Base-by-base conservation (phyloP, 805 yeast genomes). In the Nakazawaea peltata region DNA sequence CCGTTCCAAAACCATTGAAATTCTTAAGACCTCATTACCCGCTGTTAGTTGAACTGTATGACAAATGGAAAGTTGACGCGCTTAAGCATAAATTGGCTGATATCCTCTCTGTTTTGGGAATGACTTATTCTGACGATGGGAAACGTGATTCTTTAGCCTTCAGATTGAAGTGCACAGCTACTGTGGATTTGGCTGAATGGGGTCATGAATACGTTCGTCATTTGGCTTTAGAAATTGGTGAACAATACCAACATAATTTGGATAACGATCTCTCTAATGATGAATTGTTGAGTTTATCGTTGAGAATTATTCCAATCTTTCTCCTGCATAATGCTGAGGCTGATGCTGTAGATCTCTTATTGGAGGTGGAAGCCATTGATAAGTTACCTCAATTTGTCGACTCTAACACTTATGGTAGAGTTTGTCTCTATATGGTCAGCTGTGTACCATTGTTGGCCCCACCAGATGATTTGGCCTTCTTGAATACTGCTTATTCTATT, bases 141-240 rank as follows among this genome's bases (percentile, higher is more conserved):
- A 74, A 77, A 43, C 73, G 81, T 35, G 95, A 86, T 43, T 77
- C 88, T 13, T 68, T 88, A 40, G 79, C 77, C 51, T 92, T 76
- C 61, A 74, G 97, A 52, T 67, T 92, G 47, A 51, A 65, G 40
- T 56, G 70, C 21, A 46, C 47, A 36, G 30, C 19, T 28, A 11
- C 32, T 4, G 43, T 56, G 23, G 61, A 58, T 38, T 57, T 71
- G 30, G 70, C 85, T 3, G 82, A 78, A 49, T 92, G 98, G 99
- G 99, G 98, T 30, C 97, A 92, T 56, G 99, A 92, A 61, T 92
- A 92, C 56, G 76, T 90, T 50, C 87, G 98, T 54, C 97, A 92
- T 61, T 69, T 92, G 50, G 94, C 98, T 2, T 65, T 92, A 41
- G 97, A 92, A 61, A 85, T 92, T 48, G 97, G 98, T 41, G 90